Evolutionary conservation across 2,329 filamentous ascomycete genomes (phyloP), one percentile per base, ranked within the genome.

Genomic region (Ophiostoma fasciatum): DNA sequence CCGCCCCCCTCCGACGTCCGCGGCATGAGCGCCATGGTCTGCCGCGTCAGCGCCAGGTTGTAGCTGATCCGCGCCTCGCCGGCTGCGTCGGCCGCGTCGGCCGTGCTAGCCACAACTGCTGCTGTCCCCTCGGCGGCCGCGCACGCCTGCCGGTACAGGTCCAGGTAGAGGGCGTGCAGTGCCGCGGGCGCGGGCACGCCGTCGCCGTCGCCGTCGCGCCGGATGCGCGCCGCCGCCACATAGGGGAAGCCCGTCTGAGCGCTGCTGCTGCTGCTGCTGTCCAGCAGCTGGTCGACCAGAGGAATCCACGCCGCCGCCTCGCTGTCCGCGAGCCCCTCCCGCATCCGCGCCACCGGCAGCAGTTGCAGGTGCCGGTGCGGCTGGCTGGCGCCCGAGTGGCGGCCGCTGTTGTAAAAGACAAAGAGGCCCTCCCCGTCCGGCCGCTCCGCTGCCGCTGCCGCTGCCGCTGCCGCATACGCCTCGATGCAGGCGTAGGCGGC

Each of bases 331-430:
- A 74, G 45, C 0, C 70, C 72, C 11, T 65, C 63, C 25, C 57
- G 62, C 76, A 83, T 82, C 14, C 62, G 57, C 7, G 68, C 62
- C 0, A 82, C 63, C 0, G 77, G 76, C 4, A 84, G 54, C n/a
- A 83, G 64, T 52, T 84, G 79, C 19, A 84, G 53, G 48, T 84
- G 79, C 4, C 79, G 57, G 49, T 83, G 79, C 11, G 78, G 68
- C 51, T 84, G 78, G 44, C 74, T 79, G 2, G 78, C 77, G 3
- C 78, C 79, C 5, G 75, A 81, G 47, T 77, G 64, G 10, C 63
- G 53, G 2, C 79, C 79, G 22, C 71, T 75, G 53, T 83, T 84
- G 63, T 78, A 82, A 49, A 80, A 81, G 1, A 68, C 73, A 45
- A 69, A 79, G 2, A 81, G 53, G 20, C 65, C 63, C 19, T 50